Evolutionary conservation across 176 grass and related monocot species (phyloP).

Genomic region (Triticum aestivum): IWGSC_CS_RefSeq_v2.1 NC_057800.1:398373241-398373740

Average conservation of each 20-base stretch:
- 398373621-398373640: slow-evolving; percentile 5
- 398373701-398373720: not conserved
- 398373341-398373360: not conserved
- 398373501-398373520: no score
- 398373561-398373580: no score
- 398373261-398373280: slow-evolving; percentile 28
- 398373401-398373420: not conserved
- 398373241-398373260: slow-evolving; percentile 63
- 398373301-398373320: not conserved
- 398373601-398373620: slow-evolving; percentile 15
- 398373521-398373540: no score
- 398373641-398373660: not conserved
- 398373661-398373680: slow-evolving; percentile 25
- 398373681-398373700: not conserved
- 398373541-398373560: no score
- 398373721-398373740: not conserved
- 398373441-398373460: not conserved
- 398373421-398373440: not conserved
- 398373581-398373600: not conserved
- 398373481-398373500: not conserved
- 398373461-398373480: slow-evolving; percentile 18
- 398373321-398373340: not conserved
- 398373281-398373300: not conserved
- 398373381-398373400: not conserved
- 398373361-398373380: not conserved